phyloP scores from a whole-genome alignment of 2,329 filamentous ascomycete species.

The Penicillium freii region DNA sequence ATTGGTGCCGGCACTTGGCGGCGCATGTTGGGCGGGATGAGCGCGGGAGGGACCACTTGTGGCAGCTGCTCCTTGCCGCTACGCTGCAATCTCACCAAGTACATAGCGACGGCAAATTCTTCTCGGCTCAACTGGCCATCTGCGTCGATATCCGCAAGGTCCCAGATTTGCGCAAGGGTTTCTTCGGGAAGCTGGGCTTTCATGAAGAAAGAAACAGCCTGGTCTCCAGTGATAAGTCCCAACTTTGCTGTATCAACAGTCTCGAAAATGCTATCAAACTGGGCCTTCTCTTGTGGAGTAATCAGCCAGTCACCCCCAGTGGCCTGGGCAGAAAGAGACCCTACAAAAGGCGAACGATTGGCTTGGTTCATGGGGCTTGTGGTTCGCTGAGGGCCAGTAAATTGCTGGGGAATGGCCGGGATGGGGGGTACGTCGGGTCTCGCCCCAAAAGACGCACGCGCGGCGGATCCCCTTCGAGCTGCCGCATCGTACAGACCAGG shows the following conservation, averaged over 20 bases:
- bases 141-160: conserved; percentile 89
- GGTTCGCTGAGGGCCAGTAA: conserved; percentile 61
- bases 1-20: conserved; percentile 41
- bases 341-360: conserved; percentile 48
- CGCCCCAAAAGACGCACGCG: conserved; percentile 52
- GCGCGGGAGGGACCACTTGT: conserved; percentile 70
- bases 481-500: conserved; percentile 88
- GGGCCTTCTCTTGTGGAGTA: conserved; percentile 75
- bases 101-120: conserved; percentile 97
- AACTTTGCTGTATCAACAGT: conserved; percentile 76
- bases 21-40: conserved; percentile 85
- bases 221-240: conserved; percentile 87
- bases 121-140: conserved; percentile 81
- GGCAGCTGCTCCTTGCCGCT: conserved; percentile 71
- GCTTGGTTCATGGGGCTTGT: conserved; percentile 55
- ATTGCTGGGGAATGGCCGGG: conserved; percentile 74
- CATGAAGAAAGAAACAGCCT: conserved; percentile 90
- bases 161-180: conserved; percentile 90
- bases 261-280: conserved; percentile 83
- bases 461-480: conserved; percentile 61
- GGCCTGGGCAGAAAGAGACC: conserved; percentile 53
- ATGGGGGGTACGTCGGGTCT: conserved; percentile 55
- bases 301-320: conserved; percentile 76
- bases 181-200: conserved; percentile 89
- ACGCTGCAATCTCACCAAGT: conserved; percentile 86